Percentiles rank a stretch among this genome's conserved stretches.
Evolutionary conservation across 2,329 filamentous ascomycete species (phyloP).

Genomic region (Arthroderma sp.): DNA sequence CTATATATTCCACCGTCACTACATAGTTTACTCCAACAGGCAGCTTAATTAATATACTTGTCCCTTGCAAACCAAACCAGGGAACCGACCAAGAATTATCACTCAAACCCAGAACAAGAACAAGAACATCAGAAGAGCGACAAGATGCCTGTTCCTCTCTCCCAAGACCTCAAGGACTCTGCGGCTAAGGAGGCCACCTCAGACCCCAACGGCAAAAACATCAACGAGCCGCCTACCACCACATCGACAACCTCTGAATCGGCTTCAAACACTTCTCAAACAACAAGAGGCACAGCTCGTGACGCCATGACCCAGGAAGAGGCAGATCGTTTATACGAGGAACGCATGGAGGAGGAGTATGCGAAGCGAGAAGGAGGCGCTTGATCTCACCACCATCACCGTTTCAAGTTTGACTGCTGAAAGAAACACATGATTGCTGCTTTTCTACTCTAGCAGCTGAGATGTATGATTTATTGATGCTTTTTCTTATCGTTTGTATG

Average conservation of each 20-base stretch:
- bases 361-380: constrained; percentile 36
- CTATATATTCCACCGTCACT: not conserved
- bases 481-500: no score
- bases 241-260: constrained; percentile 4
- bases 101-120: not conserved
- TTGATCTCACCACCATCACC: not conserved
- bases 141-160: constrained; percentile 7
- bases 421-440: no score
- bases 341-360: constrained; percentile 39
- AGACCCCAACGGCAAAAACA: constrained; percentile 5
- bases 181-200: not conserved
- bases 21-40: not conserved
- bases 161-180: not conserved
- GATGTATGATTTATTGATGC: no score
- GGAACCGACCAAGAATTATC: no score
- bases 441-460: no score
- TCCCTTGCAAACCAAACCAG: no score
- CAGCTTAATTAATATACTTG: not conserved
- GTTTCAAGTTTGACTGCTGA: no score
- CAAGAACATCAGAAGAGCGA: not conserved
- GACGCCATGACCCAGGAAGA: constrained; percentile 28
- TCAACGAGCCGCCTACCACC: not conserved
- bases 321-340: constrained; percentile 34
- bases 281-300: not conserved
- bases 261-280: not conserved